Evolutionary conservation across 352 stramenopile genomes (phyloP), one percentile per base, ranked within the genome.

Genomic region (Phytophthora sp.): DNA sequence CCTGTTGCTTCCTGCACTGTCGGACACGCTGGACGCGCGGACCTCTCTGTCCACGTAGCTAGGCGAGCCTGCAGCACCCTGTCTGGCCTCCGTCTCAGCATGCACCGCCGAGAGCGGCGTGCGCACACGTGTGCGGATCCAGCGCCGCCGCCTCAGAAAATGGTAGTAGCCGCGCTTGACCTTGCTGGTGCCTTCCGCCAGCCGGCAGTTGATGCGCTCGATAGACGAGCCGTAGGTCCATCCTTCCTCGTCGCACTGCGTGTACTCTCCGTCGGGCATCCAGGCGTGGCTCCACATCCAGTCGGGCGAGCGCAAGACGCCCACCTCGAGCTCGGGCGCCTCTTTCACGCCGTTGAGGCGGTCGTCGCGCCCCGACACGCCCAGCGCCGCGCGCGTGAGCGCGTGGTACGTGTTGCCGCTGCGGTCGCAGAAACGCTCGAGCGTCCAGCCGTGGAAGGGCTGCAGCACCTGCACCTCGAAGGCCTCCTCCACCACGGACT

Each of bases 161-260:
- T 96, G 84, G 53, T 90, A 89, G 55, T 87, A 91, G 27, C 87
- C 77, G 12, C 78, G 77, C 61, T 92, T 94, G 42, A 74, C 65
- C 39, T 87, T 90, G 54, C 75, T 89, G 8, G 82, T 92, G 32
- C 87, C 87, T 35, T 91, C 79, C 1, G 87, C 87, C 5, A 96
- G 55, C 2, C 83, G 82, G 23, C 82, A 84, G 69, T 94, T 96
- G 51, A 96, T 94, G 24, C 85, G 78, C 31, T 75, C 74, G 48
- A 96, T 89, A 20, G 84, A 92, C 27, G 84, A 92, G 54, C 87
- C 87, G 70, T 96, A 96, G 45, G 74, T 83, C 87, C 87, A 96
- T 30, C 84, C 85, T 65, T 96, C 84, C 34, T 92, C 81, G 41
- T 95, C 87, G 54, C 87, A 94, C 61, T 89, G 75, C 42, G 85